These are phyloP conservation scores for Nadsonia commutata DNA, from an alignment of 1,139 yeast species.

Conservation along the genomic window DNA sequence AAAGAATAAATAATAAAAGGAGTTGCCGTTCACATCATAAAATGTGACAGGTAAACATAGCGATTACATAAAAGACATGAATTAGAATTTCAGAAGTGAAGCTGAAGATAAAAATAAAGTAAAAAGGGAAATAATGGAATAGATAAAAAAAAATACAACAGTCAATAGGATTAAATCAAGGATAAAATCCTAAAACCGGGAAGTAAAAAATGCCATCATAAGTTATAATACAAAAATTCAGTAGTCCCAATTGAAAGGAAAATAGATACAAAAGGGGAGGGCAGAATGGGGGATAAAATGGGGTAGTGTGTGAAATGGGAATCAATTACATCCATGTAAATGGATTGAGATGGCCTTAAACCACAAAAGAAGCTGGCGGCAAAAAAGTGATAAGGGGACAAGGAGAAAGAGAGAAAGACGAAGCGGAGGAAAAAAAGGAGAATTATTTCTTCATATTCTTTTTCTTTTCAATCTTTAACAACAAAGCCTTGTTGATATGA, in stretches of 20 bases:
- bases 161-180: no score
- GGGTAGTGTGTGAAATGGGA: neutral
- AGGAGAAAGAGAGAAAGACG: neutral
- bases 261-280: neutral
- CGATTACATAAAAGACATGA: no score
- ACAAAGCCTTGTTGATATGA: conserved; percentile 84
- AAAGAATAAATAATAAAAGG: no score
- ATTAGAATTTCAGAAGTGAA: no score
- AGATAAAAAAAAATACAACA: neutral
- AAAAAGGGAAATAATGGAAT: neutral
- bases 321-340: neutral
- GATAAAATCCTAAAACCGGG: no score
- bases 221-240: neutral
- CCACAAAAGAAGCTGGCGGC: no score
- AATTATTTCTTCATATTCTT: conserved; percentile 29
- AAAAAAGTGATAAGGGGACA: neutral
- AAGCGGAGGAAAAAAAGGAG: conserved; percentile 5
- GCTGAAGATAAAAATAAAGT: neutral
- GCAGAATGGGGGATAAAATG: neutral
- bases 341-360: neutral
- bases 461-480: conserved; percentile 85
- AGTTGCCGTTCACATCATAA: no score
- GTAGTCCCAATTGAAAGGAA: no score
- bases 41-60: no score
- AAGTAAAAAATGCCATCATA: neutral